phyloP scores from a whole-genome alignment of 768 basidiomycete genomes.

The Fomitopsis serialis region DNA sequence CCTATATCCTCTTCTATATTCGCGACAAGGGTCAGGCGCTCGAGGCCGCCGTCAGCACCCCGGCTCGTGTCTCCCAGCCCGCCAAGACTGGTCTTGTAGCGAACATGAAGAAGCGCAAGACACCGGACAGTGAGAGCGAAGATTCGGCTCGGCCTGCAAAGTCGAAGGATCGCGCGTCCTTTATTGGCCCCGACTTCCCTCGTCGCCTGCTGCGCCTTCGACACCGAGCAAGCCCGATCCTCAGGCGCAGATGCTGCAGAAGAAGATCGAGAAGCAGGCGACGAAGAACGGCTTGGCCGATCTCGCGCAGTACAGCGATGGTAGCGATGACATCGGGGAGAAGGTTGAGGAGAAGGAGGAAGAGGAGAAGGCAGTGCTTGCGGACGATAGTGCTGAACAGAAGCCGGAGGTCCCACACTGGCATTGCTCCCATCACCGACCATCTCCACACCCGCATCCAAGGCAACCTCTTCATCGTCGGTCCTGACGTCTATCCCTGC shows the following conservation, averaged over 20 bases:
- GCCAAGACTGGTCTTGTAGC: slow-evolving; percentile 39
- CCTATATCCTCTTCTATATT: slow-evolving; percentile 93
- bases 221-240: slow-evolving; percentile 33
- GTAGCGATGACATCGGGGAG: slow-evolving; percentile 28
- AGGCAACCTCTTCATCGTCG: slow-evolving; percentile 19
- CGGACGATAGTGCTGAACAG: not conserved
- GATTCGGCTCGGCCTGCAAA: slow-evolving; percentile 44
- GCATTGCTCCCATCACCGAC: slow-evolving; percentile 11
- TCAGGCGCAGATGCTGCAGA: slow-evolving; percentile 46
- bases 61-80: slow-evolving; percentile 8
- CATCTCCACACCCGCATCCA: slow-evolving; percentile 27
- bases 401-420: not conserved
- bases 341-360: slow-evolving; percentile 13
- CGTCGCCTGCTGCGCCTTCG: slow-evolving; percentile 15
- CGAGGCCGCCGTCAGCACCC: slow-evolving; percentile 46
- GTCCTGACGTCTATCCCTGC: slow-evolving; percentile 25
- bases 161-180: slow-evolving; percentile 38
- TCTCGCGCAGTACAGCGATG: slow-evolving; percentile 40
- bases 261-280: slow-evolving; percentile 38
- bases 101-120: slow-evolving; percentile 43
- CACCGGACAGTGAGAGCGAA: slow-evolving; percentile 40
- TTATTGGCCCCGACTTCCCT: slow-evolving; percentile 69
- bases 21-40: slow-evolving; percentile 72
- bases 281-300: slow-evolving; percentile 31
- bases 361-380: not conserved